A percentile compares a stretch with the other conserved stretches of the same genome.
These are phyloP conservation scores for Ascochyta pisi DNA, from an alignment of 2,329 filamentous ascomycete species.

Conservation along the genomic window DNA sequence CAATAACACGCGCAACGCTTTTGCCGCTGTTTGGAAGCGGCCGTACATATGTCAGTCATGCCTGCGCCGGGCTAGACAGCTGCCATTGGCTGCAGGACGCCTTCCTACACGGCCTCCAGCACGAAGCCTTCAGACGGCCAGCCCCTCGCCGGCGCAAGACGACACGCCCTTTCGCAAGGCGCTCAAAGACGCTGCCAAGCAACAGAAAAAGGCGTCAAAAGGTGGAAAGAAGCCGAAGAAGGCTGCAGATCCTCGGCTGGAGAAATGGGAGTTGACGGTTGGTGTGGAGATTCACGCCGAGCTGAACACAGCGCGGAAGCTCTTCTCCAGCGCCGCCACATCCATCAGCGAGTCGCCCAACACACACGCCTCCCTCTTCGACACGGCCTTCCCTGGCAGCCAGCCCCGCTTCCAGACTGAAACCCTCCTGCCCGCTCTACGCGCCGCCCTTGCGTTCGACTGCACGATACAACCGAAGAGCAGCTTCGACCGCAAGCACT, in stretches of 20 bases:
- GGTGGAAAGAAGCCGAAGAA: conserved; percentile 19
- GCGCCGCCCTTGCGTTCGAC: conserved; percentile 83
- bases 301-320: conserved; percentile 84
- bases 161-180: conserved; percentile 46
- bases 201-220: conserved; percentile 36
- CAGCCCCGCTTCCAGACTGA: conserved; percentile 85
- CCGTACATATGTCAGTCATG: conserved; percentile 42
- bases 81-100: conserved; percentile 22
- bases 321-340: conserved; percentile 74
- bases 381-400: conserved; percentile 85
- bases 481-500: conserved; percentile 94
- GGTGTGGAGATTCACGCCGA: conserved; percentile 98
- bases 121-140: conserved; percentile 37
- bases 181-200: conserved; percentile 48
- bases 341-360: conserved; percentile 72
- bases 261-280: conserved; percentile 89
- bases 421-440: conserved; percentile 85
- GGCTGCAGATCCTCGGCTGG: conserved; percentile 33
- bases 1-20: conserved; percentile 27
- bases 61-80: conserved; percentile 25
- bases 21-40: conserved; percentile 30
- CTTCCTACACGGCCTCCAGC: not conserved
- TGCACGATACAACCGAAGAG: conserved; percentile 80
- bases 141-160: conserved; percentile 28
- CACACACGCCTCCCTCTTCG: conserved; percentile 86